These are phyloP conservation scores for Paecilomyces sp. DNA, from an alignment of 2,329 filamentous ascomycete species.

Conservation along the genomic window DNA sequence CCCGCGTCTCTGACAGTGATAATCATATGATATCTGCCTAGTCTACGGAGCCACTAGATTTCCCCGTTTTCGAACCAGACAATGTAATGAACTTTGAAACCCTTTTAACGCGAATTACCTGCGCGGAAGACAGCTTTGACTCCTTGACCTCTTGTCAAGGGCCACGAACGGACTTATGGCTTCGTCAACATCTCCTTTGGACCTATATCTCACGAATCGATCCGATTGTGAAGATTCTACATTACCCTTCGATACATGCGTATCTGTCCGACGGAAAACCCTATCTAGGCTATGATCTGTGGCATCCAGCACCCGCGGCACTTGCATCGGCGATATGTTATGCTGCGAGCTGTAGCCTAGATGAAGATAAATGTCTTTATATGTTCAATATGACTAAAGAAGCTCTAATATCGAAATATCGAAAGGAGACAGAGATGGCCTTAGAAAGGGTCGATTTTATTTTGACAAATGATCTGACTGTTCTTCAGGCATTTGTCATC, in stretches of 20 bases:
- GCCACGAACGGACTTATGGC: neutral
- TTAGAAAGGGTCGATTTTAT: slow-evolving; percentile 20
- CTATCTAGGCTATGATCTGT: slow-evolving; percentile 22
- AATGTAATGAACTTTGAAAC: neutral
- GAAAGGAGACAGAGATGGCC: slow-evolving; percentile 16
- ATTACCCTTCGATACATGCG: slow-evolving; percentile 18
- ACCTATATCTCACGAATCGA: slow-evolving; percentile 21
- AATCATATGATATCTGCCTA: neutral
- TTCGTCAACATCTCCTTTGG: slow-evolving; percentile 9
- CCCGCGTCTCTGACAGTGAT: neutral
- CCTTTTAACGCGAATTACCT: neutral
- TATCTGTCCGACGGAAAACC: slow-evolving; percentile 17
- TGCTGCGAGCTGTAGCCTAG: slow-evolving; percentile 17
- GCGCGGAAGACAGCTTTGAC: neutral
- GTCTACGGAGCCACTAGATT: neutral
- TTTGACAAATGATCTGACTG: slow-evolving; percentile 23
- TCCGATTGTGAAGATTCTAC: slow-evolving; percentile 24
- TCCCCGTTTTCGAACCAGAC: neutral
- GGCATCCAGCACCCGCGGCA: slow-evolving; percentile 18
- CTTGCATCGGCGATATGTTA: slow-evolving; percentile 19
- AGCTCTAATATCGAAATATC: slow-evolving; percentile 13
- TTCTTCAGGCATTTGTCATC: slow-evolving; percentile 25
- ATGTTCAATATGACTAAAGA: slow-evolving; percentile 15
- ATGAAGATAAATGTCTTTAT: slow-evolving; percentile 14
- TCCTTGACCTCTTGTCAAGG: neutral